A percentile compares a stretch with the other conserved stretches of the same genome.
phyloP scores from a whole-genome alignment of 2,329 filamentous ascomycete genomes.

The Cyclaneusma minus region DNA sequence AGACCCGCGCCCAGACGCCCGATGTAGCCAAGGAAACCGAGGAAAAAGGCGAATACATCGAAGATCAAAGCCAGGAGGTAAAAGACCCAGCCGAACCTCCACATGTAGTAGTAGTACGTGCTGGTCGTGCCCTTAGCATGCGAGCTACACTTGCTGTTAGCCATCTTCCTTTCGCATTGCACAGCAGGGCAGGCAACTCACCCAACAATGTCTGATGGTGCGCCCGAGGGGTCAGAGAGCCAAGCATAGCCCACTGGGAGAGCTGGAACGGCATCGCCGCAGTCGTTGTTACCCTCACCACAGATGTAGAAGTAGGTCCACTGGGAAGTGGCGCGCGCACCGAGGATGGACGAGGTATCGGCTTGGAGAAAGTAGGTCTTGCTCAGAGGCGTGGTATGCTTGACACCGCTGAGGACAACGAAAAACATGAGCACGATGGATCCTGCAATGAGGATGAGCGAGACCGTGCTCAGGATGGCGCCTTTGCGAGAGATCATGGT shows the following conservation, averaged over 20 bases:
- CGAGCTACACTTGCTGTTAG: conserved; percentile 21
- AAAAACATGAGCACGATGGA: conserved; percentile 50
- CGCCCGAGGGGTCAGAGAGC: conserved; percentile 34
- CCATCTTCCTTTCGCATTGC: conserved; percentile 6
- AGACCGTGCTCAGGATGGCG: conserved; percentile 35
- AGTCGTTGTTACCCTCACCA: conserved; percentile 46
- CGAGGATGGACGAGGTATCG: conserved; percentile 56
- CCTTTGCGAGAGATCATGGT: no score
- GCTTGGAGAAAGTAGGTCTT: conserved; percentile 77
- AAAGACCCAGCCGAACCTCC: conserved; percentile 87
- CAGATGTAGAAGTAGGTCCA: conserved; percentile 91
- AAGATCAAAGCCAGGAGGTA: conserved; percentile 77
- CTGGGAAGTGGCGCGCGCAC: conserved; percentile 49
- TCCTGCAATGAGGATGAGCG: conserved; percentile 45
- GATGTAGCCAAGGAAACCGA: conserved; percentile 53
- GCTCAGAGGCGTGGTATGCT: conserved; percentile 42
- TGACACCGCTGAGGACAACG: conserved; percentile 44
- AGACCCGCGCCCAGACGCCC: conserved; percentile 56
- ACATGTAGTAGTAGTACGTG: conserved; percentile 60
- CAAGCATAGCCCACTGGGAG: conserved; percentile 59
- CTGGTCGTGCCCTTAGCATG: conserved; percentile 40
- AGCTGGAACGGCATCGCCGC: conserved; percentile 44
- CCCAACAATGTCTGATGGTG: conserved; percentile 38
- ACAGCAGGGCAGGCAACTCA: no score
- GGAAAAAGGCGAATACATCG: conserved; percentile 49